phyloP scores from a whole-genome alignment of 31 red algal species.

The Odonthalia washingtoniensis region DNA sequence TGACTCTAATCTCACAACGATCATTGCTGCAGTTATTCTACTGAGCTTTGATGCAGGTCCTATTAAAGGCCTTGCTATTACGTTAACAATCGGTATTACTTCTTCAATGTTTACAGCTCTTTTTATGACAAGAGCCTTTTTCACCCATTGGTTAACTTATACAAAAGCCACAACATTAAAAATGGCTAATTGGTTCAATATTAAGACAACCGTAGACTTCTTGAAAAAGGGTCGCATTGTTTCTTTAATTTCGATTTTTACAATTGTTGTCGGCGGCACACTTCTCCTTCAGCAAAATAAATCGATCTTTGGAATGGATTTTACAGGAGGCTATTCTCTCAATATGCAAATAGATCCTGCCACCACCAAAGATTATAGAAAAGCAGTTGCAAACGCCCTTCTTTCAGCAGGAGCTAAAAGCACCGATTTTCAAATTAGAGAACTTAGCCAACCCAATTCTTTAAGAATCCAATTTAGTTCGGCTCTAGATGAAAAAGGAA shows the following conservation, averaged over 20 bases:
- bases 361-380: too few relatives aligned
- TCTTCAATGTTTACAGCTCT: constrained; percentile 58
- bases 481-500: too few relatives aligned
- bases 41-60: constrained; percentile 9
- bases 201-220: constrained; percentile 5
- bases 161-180: constrained; percentile 1
- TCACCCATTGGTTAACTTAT: background rate
- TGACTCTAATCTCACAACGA: constrained; percentile 51
- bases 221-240: constrained; percentile 17
- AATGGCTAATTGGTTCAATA: constrained; percentile 1
- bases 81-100: constrained; percentile 39
- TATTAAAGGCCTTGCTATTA: constrained; percentile 47
- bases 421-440: too few relatives aligned
- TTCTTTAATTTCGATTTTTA: constrained; percentile 3
- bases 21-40: constrained; percentile 28
- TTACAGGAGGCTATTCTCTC: too few relatives aligned
- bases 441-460: too few relatives aligned
- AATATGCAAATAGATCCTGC: too few relatives aligned
- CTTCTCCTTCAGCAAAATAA: background rate
- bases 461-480: too few relatives aligned
- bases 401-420: too few relatives aligned
- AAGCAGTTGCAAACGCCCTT: too few relatives aligned
- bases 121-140: constrained; percentile 21
- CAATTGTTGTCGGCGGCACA: constrained; percentile 21
- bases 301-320: constrained; percentile 1